Base-by-base conservation (phyloP, 257 asterid genomes). In the Cynanchum wilfordii region DNA sequence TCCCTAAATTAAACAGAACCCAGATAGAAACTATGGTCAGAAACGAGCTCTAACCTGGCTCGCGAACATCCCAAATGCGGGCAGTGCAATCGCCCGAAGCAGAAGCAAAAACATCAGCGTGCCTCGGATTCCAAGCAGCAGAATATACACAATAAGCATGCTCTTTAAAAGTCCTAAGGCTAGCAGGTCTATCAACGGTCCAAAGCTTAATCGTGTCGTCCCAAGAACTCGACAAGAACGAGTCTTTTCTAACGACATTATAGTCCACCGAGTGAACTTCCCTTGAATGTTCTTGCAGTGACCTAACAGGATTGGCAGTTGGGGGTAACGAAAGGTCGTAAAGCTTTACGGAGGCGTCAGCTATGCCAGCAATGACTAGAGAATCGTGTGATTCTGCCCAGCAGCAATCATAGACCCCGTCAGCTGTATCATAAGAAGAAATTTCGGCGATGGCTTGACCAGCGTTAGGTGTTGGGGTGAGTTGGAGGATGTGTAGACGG, bases 381-480 rank as follows among this genome's bases (percentile, higher is more conserved):
- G 97, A 91, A 51, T 94, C 97, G 87, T 94, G 99, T 20, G 99
- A 90, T 73, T 94, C 99, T 40, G 99, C 89, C 97, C 97, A 94
- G 84, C 97, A 91, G 19, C 93, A 80, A 74, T 94, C 97, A 84
- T 91, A 94, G 40, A 91, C 95, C 20, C 97, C 97, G 79, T 94
- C 97, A 68, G 99, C 91, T 9, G 99, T 94, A 74, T 94, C 99
- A 86, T 87, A 94, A 79, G 98, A 68, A 72, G 86, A 79, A 74
- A 89, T 78, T 44, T 90, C 95, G 3, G 93, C 77, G 81, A 94
- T 71, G n/a, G 83, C 78, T 51, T 68, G 74, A 70, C 17, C 55
- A 59, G 77, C 22, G 59, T 69, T 76, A 13, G 79, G 74, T 51
- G 85, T 29, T 29, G 97, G 90, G 8, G 87, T 84, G 68, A 91